Base-by-base conservation (phyloP, 176 grass and related monocot genomes). In the Tillandsia leiboldiana region DNA sequence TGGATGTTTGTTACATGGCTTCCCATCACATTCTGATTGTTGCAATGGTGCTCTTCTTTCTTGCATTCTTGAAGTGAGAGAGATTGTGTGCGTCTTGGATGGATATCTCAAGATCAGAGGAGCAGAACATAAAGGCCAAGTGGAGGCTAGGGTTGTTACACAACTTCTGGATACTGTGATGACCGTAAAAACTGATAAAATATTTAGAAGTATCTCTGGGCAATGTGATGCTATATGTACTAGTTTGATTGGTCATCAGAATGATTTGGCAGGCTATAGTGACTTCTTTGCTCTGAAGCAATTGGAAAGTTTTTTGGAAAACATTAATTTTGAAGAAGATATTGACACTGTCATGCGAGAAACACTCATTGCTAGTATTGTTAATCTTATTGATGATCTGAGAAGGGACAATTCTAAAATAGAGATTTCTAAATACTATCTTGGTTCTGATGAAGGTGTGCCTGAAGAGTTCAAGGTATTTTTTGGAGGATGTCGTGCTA, bases 211-310 rank as follows among this genome's bases (percentile, higher is more conserved):
- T 62, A 72, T 97, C 47, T 70, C 80, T 53, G 74, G 76, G 58
- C 77, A 87, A 50, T 97, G 93, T 54, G 83, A 97, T 69, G 22
- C 77, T 53, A 75, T 97, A 70, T 97, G 68, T 79, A 64, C 75
- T 75, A 74, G 48, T 77, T 64, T 92, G 77, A 90, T 92, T 73
- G 69, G 73, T 54, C 53, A 87, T 51, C 80, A 73, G 72, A 66
- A 83, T 26, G 74, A 92, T 79, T 69, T 94, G 26, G 75, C 69
- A 70, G 90, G 73, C 63, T 97, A 92, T 64, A 75, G 65, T 49
- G 87, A 84, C 62, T 50, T 97, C 28, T 92, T 90, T 87, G 48
- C 70, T 68, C 71, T 97, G 77, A 97, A 92, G 74, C 93, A 92
- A 64, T 75, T 97, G 52, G 93, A 90, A 84, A 79, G 82, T 56